Percentiles rank a stretch among this genome's conserved stretches.
Evolutionary conservation across 352 stramenopile species (phyloP).

Genomic region (Phytopythium litorale): DNA sequence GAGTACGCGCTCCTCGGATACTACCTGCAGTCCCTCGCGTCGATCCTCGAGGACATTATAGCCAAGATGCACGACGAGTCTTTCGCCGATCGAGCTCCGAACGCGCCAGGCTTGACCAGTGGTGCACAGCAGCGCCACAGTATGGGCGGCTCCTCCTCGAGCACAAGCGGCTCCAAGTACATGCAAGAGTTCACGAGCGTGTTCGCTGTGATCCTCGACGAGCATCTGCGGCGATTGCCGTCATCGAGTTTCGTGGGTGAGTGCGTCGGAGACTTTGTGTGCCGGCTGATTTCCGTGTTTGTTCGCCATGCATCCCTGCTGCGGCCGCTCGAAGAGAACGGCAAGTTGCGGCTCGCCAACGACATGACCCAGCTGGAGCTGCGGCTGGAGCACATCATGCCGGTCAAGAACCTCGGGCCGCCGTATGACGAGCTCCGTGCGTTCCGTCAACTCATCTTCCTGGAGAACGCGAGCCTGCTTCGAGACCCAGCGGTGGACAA

Average conservation of each 20-base stretch:
- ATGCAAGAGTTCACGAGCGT: constrained; percentile 72
- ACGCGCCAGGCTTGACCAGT: constrained; percentile 12
- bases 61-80: constrained; percentile 86
- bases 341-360: constrained; percentile 76
- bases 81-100: constrained; percentile 43
- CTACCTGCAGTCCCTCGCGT: constrained; percentile 66
- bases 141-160: neutral
- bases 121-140: constrained; percentile 15
- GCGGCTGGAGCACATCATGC: constrained; percentile 51
- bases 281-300: constrained; percentile 73
- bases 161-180: constrained; percentile 55
- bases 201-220: constrained; percentile 64
- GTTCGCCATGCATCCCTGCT: constrained; percentile 70
- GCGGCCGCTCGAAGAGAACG: constrained; percentile 65
- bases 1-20: constrained; percentile 60
- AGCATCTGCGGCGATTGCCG: constrained; percentile 68
- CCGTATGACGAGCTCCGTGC: constrained; percentile 74
- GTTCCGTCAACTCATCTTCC: constrained; percentile 82
- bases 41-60: constrained; percentile 55
- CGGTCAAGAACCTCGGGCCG: constrained; percentile 50
- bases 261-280: constrained; percentile 65
- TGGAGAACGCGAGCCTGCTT: constrained; percentile 57
- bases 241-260: constrained; percentile 41
- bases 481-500: constrained; percentile 76
- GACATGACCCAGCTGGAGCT: constrained; percentile 86